Conservation (phyloP, 1,284 basidiomycete species). For the Macrocystidia cucumis region DNA sequence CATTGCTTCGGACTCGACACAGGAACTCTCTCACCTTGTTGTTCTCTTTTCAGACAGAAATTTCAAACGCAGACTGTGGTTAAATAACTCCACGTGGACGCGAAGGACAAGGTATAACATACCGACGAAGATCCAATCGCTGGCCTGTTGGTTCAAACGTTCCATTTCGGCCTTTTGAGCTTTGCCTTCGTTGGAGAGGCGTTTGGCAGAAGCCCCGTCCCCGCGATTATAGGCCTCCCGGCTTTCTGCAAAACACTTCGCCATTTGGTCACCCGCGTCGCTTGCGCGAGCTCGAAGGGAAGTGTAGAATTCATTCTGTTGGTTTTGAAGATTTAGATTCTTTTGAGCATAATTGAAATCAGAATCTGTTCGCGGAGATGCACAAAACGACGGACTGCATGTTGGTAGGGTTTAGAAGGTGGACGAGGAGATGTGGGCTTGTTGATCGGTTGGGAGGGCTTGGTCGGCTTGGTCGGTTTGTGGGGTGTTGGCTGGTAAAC, state of each 20-base stretch:
- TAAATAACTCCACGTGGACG: too few species aligned
- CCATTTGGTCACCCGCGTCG: slow-evolving; percentile 71
- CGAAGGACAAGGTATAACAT: slow-evolving; percentile 11
- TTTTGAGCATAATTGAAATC: slow-evolving; percentile 17
- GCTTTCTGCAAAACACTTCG: slow-evolving; percentile 54
- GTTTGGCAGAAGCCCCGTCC: slow-evolving; percentile 78
- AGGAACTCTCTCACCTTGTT: slow-evolving; percentile 55
- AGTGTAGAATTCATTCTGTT: slow-evolving; percentile 63
- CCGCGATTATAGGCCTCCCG: slow-evolving; percentile 63
- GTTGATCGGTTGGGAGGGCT: too few species aligned
- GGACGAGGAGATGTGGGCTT: slow-evolving; percentile 6
- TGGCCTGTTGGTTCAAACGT: slow-evolving; percentile 77
- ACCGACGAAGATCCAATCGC: slow-evolving; percentile 87
- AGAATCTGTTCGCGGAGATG: background rate
- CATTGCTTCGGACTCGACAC: background rate
- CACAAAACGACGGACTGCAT: background rate
- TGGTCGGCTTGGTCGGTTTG: background rate
- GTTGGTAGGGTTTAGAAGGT: slow-evolving; percentile 1
- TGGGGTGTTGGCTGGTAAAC: slow-evolving; percentile 9
- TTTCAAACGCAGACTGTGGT: slow-evolving; percentile 5
- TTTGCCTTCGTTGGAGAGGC: slow-evolving; percentile 81
- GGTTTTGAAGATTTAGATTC: slow-evolving; percentile 61
- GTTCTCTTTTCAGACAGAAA: slow-evolving; percentile 50
- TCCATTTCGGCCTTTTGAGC: slow-evolving; percentile 78
- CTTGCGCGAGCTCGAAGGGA: slow-evolving; percentile 67